Base-by-base conservation (phyloP, 2,329 filamentous ascomycete genomes). In the Xylaria sp. region DNA sequence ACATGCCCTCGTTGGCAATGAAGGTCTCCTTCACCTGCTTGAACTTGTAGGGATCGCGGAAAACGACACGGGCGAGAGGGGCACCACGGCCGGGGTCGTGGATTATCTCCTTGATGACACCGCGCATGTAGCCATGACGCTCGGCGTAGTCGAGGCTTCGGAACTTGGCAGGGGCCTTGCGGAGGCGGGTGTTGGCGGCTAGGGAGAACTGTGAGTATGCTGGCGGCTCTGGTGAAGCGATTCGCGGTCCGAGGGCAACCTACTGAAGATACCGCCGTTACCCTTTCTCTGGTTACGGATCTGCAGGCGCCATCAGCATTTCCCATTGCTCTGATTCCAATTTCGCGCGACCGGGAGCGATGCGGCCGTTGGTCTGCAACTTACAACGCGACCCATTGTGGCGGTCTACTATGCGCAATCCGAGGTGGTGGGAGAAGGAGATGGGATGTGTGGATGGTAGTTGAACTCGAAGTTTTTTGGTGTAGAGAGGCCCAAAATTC, bases 1-100 rank as follows among this genome's bases (percentile, higher is more conserved):
- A 99, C 93, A 98, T 97, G 86, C 95, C 95, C 87, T 98, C 95
- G 85, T 98, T 99, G 83, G 95, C 95, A 79, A 99, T 99, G 90
- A 99, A 97, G 74, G 95, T 99, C 90, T 99, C 93, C 81, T 90
- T 94, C 81, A 93, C 85, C 80, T 93, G 90, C 90, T 96, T 97
- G 91, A 92, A 98, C 83, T 89, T 88, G 90, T 99, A 99, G 76
- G 95, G 93, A 83, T 96, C 91, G 76, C 95, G 93, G 92, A 99
- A 99, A 75, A 88, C 84, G 78, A 99, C 93, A 83, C 92, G 92
- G 80, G 95, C 95, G 78, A 99, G 92, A 75, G 95, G 95, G 82
- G 96, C 93, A 85, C 95, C 95, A 85, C 95, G 93, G 81, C 95
- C 95, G 76, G 93, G 88, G 84, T 99, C 95, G 89, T 99, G 95